A percentile compares a stretch with the other conserved stretches of the same genome.
phyloP scores from a whole-genome alignment of 2,329 filamentous ascomycete genomes.

The Calonectria henricotiae region DNA sequence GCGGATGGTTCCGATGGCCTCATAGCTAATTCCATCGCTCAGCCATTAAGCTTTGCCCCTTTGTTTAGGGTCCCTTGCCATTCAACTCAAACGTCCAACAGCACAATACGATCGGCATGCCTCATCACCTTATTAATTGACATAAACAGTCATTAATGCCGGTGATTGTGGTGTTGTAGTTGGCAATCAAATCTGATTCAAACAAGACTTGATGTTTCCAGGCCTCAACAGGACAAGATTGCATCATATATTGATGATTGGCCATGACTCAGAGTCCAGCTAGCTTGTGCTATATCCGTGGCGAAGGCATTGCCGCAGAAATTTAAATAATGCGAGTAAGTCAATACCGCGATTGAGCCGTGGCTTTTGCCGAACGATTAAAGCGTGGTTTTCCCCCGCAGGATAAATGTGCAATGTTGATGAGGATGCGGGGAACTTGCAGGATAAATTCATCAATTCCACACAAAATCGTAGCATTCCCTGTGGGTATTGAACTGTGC shows the following conservation, averaged over 20 bases:
- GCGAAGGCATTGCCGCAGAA: no score
- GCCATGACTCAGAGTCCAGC: no score
- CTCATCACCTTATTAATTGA: neutral
- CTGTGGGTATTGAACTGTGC: neutral
- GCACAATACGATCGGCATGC: neutral
- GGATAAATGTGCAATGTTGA: conserved; percentile 5
- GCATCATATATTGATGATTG: no score
- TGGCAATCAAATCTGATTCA: neutral
- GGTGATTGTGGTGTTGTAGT: neutral
- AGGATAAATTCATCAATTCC: conserved; percentile 9
- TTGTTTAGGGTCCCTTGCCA: conserved; percentile 3
- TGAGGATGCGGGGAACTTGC: neutral
- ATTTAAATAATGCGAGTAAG: no score
- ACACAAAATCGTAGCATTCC: neutral
- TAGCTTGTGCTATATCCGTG: no score
- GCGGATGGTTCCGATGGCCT: neutral
- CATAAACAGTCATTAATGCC: neutral
- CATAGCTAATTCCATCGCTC: neutral
- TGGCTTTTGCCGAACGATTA: neutral
- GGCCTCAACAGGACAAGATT: neutral
- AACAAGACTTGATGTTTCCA: neutral
- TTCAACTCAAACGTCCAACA: neutral
- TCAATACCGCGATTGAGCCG: neutral
- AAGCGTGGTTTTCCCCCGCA: neutral
- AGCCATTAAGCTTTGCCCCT: conserved; percentile 15